Base-by-base conservation (phyloP, 2,329 filamentous ascomycete species). In the Calonectria montana region DNA sequence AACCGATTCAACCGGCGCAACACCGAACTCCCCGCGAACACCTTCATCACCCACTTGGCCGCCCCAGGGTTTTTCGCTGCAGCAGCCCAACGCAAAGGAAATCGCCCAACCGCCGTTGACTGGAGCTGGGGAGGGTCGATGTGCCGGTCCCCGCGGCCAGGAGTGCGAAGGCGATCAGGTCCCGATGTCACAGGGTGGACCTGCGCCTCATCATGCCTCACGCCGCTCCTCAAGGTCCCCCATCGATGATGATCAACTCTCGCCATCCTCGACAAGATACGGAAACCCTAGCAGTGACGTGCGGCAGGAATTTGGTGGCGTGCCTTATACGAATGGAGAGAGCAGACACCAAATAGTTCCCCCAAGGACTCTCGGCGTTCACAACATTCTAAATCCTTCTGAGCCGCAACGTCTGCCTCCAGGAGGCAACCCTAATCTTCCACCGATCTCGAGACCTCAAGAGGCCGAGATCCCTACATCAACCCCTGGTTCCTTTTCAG, bases 171-270 rank as follows among this genome's bases (percentile, higher is more conserved):
- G 89, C 86, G 88, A 89, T 84, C 87, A 87, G 88, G 85, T 85
- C 86, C 88, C 89, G 86, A 92, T 92, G 91, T 91, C 90, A 86
- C 89, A 91, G 86, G 88, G 87, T 85, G 87, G 86, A 80, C 83
- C 87, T 87, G 86, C 85, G 83, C 85, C 88, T 88, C 86, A 84
- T 82, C 86, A 89, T 86, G 83, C 85, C 82, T 88, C 88, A 84
- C 87, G 85, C 80, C 86, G 83, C 77, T 82, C 84, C 75, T 85
- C 86, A 75, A 84, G 82, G 78, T 87, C 86, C 67, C 84, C 87
- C 73, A 77, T 83, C 73, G 80, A 81, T 80, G 82, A 82, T 75
- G 77, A 80, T 59, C 78, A 78, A 65, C 61, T 62, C 66, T 78
- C 80, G 29, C 76, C 79, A 62, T 75, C 72, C 67, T 75, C 76